These are phyloP conservation scores for Verticillium nonalfalfae DNA, from an alignment of 2,329 filamentous ascomycete genomes.

Conservation along the genomic window DNA sequence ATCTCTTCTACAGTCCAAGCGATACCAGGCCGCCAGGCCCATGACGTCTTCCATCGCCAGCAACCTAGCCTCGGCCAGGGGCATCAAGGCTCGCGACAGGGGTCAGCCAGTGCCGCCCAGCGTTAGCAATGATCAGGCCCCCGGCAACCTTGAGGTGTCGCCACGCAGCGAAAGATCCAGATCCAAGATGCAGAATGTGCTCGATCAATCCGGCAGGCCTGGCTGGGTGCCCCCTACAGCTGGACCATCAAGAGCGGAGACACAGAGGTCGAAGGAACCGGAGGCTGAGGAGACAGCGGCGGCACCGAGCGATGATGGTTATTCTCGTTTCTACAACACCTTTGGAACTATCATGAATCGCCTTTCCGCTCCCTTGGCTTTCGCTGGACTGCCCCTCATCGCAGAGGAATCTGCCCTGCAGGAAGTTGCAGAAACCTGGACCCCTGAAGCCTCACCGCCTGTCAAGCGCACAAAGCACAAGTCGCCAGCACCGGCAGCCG, in stretches of 20 bases:
- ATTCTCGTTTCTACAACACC: conserved; percentile 84
- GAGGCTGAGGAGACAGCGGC: conserved; percentile 17
- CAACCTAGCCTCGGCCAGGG: conserved; percentile 79
- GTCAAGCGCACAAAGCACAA: conserved; percentile 28
- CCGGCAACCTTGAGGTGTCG: conserved; percentile 59
- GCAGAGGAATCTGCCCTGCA: conserved; percentile 33
- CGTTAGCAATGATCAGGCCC: conserved; percentile 66
- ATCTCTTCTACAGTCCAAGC: conserved; percentile 34
- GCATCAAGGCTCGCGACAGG: conserved; percentile 62
- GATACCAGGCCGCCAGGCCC: conserved; percentile 54
- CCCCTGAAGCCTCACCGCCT: neutral
- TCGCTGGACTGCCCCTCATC: conserved; percentile 80
- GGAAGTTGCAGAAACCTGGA: neutral
- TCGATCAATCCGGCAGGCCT: conserved; percentile 47
- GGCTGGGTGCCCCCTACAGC: conserved; percentile 42
- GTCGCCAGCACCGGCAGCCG: conserved; percentile 26
- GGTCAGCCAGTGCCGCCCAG: conserved; percentile 65
- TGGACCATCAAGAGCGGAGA: conserved; percentile 10
- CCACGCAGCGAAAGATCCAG: conserved; percentile 43
- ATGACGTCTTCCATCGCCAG: conserved; percentile 78
- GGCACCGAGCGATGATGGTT: conserved; percentile 61
- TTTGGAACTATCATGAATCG: conserved; percentile 86
- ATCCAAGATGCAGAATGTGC: conserved; percentile 49
- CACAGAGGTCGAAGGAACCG: conserved; percentile 16
- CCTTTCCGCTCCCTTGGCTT: conserved; percentile 84